Base-by-base conservation (phyloP, 2,329 filamentous ascomycete genomes). In the Clonostachys chloroleuca region DNA sequence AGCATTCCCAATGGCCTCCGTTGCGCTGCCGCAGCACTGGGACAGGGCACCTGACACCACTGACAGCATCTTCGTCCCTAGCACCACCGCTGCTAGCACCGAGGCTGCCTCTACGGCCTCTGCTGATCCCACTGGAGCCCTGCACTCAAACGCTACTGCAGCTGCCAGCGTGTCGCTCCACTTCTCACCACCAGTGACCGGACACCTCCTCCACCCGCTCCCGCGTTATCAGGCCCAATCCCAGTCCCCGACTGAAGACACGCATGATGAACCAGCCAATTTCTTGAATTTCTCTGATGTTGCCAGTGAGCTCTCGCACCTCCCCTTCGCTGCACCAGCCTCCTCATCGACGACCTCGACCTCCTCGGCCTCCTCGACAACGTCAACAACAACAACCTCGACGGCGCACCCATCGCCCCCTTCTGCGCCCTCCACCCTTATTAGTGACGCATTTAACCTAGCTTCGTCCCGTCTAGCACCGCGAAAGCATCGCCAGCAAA, bases 261-360 rank as follows among this genome's bases (percentile, higher is more conserved):
- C 44, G 40, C 44, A n/a, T 13, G 24, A 30, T 30, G 33, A 5
- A 17, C 18, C 42, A 16, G 34, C 39, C 46, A 45, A 45, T 39
- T 51, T 62, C 57, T 52, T 73, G 52, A 67, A 61, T 52, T 69
- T 73, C 58, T 60, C 68, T 52, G 68, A 74, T 54, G 57, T 72
- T 43, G 63, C 69, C 47, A 61, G 56, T 57, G 65, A 73, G 54
- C 58, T 70, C 53, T 59, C 62, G 50, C 65, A 64, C 51, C 66
- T 73, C 49, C 58, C 47, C 30, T 46, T 51, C 40, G 45, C 45
- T 30, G 17, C 7, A n/a, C 42, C 45, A 13, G 42, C 39, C 7
- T 47, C 40, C 18, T 17, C 44, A 46, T 24, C 42, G 34, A 33
- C 18, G 34, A 35, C 44, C 33, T 33, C 44, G 44, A 39, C 47